phyloP scores from a whole-genome alignment of 2,329 filamentous ascomycete species.

The Diaporthe sp. region DNA sequence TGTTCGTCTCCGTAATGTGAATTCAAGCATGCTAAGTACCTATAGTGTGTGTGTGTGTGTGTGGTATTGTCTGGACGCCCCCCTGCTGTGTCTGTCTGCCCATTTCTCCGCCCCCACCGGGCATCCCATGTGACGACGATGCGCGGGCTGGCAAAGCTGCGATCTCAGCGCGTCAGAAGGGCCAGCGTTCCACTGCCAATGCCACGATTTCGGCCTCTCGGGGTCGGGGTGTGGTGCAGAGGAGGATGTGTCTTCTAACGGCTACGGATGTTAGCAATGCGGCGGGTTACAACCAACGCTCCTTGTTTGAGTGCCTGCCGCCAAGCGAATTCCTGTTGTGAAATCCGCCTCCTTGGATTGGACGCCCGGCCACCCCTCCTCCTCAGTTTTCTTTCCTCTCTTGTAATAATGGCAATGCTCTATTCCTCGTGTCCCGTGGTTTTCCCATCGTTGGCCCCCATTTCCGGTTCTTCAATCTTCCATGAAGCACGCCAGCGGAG shows the following conservation, averaged over 20 bases:
- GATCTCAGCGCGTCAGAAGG: constrained; percentile 29
- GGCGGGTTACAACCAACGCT: not conserved
- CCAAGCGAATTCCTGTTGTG: constrained; percentile 17
- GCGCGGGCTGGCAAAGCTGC: constrained; percentile 3
- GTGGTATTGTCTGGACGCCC: not conserved
- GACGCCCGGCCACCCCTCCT: not conserved
- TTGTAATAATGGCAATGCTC: not conserved
- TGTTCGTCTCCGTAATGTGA: not conserved
- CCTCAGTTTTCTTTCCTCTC: not conserved
- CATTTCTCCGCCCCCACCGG: constrained; percentile 19
- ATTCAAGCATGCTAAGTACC: no score
- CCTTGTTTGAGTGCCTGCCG: constrained; percentile 29
- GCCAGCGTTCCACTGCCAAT: constrained; percentile 23
- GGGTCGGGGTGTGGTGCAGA: not conserved
- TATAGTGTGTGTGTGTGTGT: no score
- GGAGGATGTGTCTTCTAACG: not conserved
- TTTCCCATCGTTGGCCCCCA: not conserved
- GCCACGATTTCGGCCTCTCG: constrained; percentile 20
- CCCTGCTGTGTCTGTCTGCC: constrained; percentile 4
- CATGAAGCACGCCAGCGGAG: constrained; percentile 15
- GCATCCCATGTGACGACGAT: not conserved
- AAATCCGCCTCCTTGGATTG: constrained; percentile 25
- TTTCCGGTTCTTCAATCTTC: not conserved
- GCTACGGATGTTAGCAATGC: not conserved
- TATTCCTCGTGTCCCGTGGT: not conserved